Conservation (phyloP, 345 rosid species). For the Moringa oleifera region DNA sequence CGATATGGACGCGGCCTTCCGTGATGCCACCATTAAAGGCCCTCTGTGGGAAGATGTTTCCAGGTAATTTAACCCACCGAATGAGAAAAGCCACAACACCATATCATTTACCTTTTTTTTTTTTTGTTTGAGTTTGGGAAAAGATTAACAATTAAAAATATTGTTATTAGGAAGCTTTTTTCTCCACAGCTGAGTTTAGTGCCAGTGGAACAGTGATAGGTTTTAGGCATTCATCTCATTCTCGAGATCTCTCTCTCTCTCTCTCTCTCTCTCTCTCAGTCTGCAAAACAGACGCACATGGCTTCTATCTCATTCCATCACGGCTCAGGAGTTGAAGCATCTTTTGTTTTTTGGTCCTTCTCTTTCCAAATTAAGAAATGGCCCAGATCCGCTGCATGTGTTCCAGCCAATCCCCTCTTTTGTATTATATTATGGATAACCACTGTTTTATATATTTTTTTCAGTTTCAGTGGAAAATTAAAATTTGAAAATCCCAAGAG, state of each 20-base stretch:
- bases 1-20: slow-evolving; percentile 79
- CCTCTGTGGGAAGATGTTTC: slow-evolving; percentile 95
- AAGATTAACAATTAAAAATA: background rate
- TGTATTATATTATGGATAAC: background rate
- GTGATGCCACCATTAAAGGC: slow-evolving; percentile 80
- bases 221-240: background rate
- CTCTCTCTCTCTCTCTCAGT: slow-evolving; percentile 12
- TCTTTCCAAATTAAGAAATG: slow-evolving; percentile 17
- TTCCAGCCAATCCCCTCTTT: slow-evolving; percentile 32
- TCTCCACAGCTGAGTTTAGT: background rate
- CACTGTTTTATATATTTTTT: slow-evolving; percentile 4
- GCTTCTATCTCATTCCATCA: slow-evolving; percentile 34
- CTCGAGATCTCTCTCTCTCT: too few relatives aligned
- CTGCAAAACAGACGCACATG: slow-evolving; percentile 36
- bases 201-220: background rate
- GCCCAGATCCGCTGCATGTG: slow-evolving; percentile 55
- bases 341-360: slow-evolving; percentile 11
- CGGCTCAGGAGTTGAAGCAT: slow-evolving; percentile 43
- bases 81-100: too few relatives aligned
- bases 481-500: slow-evolving; percentile 56
- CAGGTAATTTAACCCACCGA: too few relatives aligned
- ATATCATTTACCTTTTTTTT: slow-evolving; percentile 1
- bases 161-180: background rate
- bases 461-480: slow-evolving; percentile 29
- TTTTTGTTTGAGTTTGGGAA: background rate